Evolutionary conservation across 202 grass and related monocot genomes (phyloP).

Genomic region (Digitaria exilis): DNA sequence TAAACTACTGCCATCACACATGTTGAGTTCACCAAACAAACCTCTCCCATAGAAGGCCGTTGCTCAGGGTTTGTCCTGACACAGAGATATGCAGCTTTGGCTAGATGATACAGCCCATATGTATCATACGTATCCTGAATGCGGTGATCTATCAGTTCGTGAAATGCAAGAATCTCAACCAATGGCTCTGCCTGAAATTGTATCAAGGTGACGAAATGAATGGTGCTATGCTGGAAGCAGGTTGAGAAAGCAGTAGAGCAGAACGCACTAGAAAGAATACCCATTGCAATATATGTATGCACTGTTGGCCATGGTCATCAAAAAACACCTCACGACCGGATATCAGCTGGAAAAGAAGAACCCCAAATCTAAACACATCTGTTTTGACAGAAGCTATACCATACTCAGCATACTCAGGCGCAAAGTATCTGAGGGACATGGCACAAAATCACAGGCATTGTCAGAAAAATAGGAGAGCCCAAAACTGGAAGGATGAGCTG

Average conservation of each 20-base stretch:
- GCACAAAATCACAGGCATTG: not conserved
- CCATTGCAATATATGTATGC: conserved; percentile 67
- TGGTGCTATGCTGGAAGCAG: not conserved
- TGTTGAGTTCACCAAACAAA: conserved; percentile 19
- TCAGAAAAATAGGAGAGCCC: conserved; percentile 6
- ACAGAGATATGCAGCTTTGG: conserved; percentile 61
- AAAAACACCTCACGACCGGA: conserved; percentile 55
- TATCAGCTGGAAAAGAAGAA: conserved; percentile 83
- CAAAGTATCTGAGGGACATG: conserved; percentile 48
- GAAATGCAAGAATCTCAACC: conserved; percentile 59
- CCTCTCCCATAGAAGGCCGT: conserved; percentile 73
- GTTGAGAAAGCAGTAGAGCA: not conserved
- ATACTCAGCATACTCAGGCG: conserved; percentile 61
- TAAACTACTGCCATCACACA: not conserved
- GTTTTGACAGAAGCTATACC: conserved; percentile 64
- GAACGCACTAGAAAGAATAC: conserved; percentile 36
- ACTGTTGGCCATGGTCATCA: conserved; percentile 45
- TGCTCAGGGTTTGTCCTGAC: conserved; percentile 61
- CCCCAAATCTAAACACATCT: conserved; percentile 68
- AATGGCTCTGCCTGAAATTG: conserved; percentile 60
- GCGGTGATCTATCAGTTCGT: conserved; percentile 56
- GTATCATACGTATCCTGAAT: conserved; percentile 55
- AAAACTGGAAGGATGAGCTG: not conserved
- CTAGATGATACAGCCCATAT: conserved; percentile 57
- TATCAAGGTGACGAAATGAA: not conserved